Base-by-base conservation (phyloP, 148 eudicot genomes). In the Diospyros kaki region DNA sequence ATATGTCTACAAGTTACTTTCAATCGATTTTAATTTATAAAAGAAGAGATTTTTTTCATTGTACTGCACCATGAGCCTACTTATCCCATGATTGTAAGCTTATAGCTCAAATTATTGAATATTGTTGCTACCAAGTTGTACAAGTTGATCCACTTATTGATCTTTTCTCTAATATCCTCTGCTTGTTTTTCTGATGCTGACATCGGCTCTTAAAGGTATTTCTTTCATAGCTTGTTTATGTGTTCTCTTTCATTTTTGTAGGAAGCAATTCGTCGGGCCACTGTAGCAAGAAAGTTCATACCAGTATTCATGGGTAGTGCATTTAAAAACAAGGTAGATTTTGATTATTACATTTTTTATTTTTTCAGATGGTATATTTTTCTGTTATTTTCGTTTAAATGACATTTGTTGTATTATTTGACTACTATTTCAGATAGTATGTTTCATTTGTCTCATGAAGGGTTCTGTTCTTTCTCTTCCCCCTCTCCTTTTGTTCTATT, bases 301-400 rank as follows among this genome's bases (percentile, higher is more conserved):
- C 99, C 99, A 66, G 94, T 95, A 58, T 95, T 93, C 78, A 91
- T 95, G 99, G 98, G 99, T 11, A 95, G 91, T 84, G 99, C 99
- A 71, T 95, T 90, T 73, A 95, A 95, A 83, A 95, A 95, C 81
- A 95, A 95, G 99, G 99, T 95, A 81, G 17, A 18, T 39, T 68
- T 28, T 50, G n/a, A 52, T 63, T 11, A 6, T 68, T n/a, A 44
- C 15, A 14, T 58, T 54, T 48, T 18, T 46, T 67, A 41, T 28
- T 66, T n/a, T 56, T 2, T 6, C 7, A 70, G 50, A 41, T 71
- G 42, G 50, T 6, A 0, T 55, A 17, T 40, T 70, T 42, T 15
- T 55, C 11, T 40, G 9, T 12, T 48, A 50, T 38, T 51, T 38
- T 38, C 46, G 14, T 5, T 39, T 71, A 52, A 15, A 52, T 28